Evolutionary conservation across 2,329 filamentous ascomycete species (phyloP).

Genomic region (Fonsecaea pugnacius): DNA sequence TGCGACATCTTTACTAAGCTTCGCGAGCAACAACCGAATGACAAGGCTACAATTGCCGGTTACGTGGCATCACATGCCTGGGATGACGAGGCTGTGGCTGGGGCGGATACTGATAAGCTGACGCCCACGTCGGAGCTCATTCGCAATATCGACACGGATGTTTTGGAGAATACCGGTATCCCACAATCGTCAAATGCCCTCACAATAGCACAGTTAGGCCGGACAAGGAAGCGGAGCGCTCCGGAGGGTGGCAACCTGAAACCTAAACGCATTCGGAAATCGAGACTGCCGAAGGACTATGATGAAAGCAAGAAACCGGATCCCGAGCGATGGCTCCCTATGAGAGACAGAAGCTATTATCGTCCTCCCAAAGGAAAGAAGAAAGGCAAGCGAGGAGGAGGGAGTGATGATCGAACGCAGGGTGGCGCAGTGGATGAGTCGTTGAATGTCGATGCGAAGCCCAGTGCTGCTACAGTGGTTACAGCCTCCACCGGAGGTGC

Average conservation of each 20-base stretch:
- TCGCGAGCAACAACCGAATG: slow-evolving; percentile 63
- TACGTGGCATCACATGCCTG: slow-evolving; percentile 81
- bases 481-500: slow-evolving; percentile 44
- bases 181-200: slow-evolving; percentile 42
- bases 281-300: slow-evolving; percentile 54
- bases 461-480: slow-evolving; percentile 40
- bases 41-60: slow-evolving; percentile 75
- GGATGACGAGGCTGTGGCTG: slow-evolving; percentile 51
- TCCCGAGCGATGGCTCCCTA: slow-evolving; percentile 88
- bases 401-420: slow-evolving; percentile 75
- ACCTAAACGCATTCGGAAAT: slow-evolving; percentile 52
- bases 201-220: slow-evolving; percentile 36
- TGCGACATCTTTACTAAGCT: slow-evolving; percentile 78
- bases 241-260: slow-evolving; percentile 43
- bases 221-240: slow-evolving; percentile 48
- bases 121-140: slow-evolving; percentile 49
- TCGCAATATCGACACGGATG: slow-evolving; percentile 48
- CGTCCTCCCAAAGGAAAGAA: slow-evolving; percentile 81
- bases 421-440: slow-evolving; percentile 80
- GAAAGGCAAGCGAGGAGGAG: slow-evolving; percentile 74
- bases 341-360: slow-evolving; percentile 87
- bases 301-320: slow-evolving; percentile 76
- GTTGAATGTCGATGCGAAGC: slow-evolving; percentile 56
- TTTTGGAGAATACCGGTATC: slow-evolving; percentile 53
- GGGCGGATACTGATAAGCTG: slow-evolving; percentile 45